Conservation (phyloP, 129 eudicot genomes). For the Scalesia atractyloides region DNA sequence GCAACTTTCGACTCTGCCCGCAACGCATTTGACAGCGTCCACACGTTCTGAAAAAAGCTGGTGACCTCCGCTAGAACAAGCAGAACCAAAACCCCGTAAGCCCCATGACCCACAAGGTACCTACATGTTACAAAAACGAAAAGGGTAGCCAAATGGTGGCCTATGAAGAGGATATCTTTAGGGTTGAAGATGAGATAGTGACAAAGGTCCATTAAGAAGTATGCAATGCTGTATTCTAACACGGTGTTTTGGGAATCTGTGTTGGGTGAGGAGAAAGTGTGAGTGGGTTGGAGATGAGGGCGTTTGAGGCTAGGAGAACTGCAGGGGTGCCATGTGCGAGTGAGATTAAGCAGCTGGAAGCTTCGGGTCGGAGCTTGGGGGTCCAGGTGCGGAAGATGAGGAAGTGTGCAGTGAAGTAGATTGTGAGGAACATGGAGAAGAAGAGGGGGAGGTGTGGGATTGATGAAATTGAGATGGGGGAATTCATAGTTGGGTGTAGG, state of each 20-base stretch:
- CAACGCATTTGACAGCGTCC: constrained; percentile 78
- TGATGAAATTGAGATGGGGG: constrained; percentile 25
- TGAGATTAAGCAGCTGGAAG: constrained; percentile 83
- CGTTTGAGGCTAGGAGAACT: constrained; percentile 50
- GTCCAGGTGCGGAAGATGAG: constrained; percentile 61
- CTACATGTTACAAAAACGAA: constrained; percentile 87
- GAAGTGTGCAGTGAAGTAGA: constrained; percentile 58
- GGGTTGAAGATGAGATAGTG: constrained; percentile 82
- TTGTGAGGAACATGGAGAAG: constrained; percentile 46
- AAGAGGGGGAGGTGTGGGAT: constrained; percentile 53
- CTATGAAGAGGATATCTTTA: constrained; percentile 71
- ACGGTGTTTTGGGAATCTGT: constrained; percentile 51
- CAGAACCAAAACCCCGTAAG: constrained; percentile 56
- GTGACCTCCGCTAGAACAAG: constrained; percentile 84
- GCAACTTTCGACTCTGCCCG: constrained; percentile 49
- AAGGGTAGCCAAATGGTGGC: constrained; percentile 81
- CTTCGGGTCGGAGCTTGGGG: constrained; percentile 76
- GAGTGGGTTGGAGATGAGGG: constrained; percentile 50
- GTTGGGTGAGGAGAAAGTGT: constrained; percentile 56
- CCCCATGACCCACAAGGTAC: constrained; percentile 66
- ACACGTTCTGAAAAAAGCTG: constrained; percentile 73
- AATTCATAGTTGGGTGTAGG: constrained; percentile 43
- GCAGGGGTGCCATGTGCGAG: constrained; percentile 88
- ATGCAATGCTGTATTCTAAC: constrained; percentile 84
- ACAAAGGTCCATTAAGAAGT: constrained; percentile 69